A percentile compares a stretch with the other conserved stretches of the same genome.
These are phyloP conservation scores for Blastocystis sp. DNA, from an alignment of 352 stramenopile species.

Conservation along the genomic window DNA sequence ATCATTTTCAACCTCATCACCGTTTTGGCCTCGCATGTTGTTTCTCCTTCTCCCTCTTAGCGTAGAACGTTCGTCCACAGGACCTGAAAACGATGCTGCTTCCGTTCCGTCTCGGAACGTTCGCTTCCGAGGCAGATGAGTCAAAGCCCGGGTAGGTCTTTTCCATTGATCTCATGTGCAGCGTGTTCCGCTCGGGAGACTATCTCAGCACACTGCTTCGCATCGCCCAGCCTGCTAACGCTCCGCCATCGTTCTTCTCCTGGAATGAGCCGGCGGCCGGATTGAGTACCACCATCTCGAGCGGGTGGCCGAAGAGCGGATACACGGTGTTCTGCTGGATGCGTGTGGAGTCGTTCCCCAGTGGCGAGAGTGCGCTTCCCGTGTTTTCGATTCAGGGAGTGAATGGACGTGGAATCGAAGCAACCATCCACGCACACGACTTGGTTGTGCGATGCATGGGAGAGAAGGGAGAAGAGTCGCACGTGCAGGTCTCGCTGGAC, in stretches of 20 bases:
- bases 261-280: constrained; percentile 33
- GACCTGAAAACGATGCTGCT: constrained; percentile 52
- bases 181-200: constrained; percentile 46
- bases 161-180: background rate
- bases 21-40: constrained; percentile 40
- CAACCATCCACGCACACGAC: background rate
- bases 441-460: background rate
- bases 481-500: background rate
- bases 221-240: constrained; percentile 3
- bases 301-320: constrained; percentile 42
- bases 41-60: background rate
- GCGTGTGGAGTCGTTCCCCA: constrained; percentile 10
- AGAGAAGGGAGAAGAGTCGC: constrained; percentile 11
- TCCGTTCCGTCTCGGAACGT: constrained; percentile 48
- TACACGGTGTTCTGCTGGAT: constrained; percentile 46
- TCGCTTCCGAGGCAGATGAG: constrained; percentile 43
- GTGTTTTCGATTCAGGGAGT: constrained; percentile 1
- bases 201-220: constrained; percentile 52
- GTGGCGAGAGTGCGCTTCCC: background rate
- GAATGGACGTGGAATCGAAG: background rate
- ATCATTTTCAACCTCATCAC: constrained; percentile 50
- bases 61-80: constrained; percentile 45
- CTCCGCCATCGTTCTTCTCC: constrained; percentile 53
- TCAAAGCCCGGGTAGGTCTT: constrained; percentile 3
- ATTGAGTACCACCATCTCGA: background rate